Percentiles rank a stretch among this genome's conserved stretches.
These are phyloP conservation scores for Podila epicladia DNA, from an alignment of 192 early-diverging fungal genomes.

Conservation along the genomic window DNA sequence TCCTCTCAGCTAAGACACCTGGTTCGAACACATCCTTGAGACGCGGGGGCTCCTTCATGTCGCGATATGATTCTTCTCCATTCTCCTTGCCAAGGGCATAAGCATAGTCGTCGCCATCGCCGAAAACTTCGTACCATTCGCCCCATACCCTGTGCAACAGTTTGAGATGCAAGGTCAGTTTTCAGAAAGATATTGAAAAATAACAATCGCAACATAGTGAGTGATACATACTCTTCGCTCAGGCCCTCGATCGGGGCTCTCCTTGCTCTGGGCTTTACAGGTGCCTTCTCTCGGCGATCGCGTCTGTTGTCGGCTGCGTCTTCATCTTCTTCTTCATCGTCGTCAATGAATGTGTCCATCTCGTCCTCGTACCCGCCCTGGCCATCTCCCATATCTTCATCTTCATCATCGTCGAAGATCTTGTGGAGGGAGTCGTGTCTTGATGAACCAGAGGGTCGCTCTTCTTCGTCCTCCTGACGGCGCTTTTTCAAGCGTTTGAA, in stretches of 20 bases:
- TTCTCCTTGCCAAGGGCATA: slow-evolving; percentile 62
- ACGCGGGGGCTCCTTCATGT: slow-evolving; percentile 63
- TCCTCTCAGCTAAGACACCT: slow-evolving; percentile 83
- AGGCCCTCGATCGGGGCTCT: slow-evolving; percentile 64
- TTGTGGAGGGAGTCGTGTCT: slow-evolving; percentile 56
- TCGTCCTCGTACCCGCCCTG: slow-evolving; percentile 59
- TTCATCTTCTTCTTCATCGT: slow-evolving; percentile 54
- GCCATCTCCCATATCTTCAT: slow-evolving; percentile 58
- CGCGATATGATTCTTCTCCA: slow-evolving; percentile 42
- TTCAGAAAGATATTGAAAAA: background rate
- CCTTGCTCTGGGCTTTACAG: slow-evolving; percentile 53
- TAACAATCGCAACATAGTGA: slow-evolving; percentile 30
- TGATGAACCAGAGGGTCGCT: slow-evolving; percentile 15
- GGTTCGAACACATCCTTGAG: slow-evolving; percentile 81
- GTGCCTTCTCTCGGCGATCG: slow-evolving; percentile 42
- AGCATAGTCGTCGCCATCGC: slow-evolving; percentile 90
- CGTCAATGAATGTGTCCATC: slow-evolving; percentile 60
- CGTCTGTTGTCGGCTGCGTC: slow-evolving; percentile 40
- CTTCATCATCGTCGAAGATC: slow-evolving; percentile 77
- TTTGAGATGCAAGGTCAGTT: slow-evolving; percentile 5
- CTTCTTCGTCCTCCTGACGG: slow-evolving; percentile 64
- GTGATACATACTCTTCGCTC: slow-evolving; percentile 61
- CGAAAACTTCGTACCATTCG: slow-evolving; percentile 92
- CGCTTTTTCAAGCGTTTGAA: slow-evolving; percentile 84
- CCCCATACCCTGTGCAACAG: slow-evolving; percentile 62